Evolutionary conservation across 1,284 basidiomycete genomes (phyloP), one percentile per base, ranked within the genome.

Genomic region (Rhodotorula sp.): DNA sequence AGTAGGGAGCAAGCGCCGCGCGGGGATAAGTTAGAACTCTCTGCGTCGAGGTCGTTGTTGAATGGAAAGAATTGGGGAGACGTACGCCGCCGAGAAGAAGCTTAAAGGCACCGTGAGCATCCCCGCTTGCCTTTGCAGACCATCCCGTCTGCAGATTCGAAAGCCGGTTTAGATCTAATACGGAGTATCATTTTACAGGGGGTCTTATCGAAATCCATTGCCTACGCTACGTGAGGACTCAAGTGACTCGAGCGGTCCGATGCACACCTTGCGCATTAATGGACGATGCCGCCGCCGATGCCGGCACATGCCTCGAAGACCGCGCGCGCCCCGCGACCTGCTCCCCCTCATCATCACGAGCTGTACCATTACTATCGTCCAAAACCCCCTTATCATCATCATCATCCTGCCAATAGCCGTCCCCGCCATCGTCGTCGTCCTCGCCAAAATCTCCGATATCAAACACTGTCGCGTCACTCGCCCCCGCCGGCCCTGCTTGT

Each of bases 381-480:
- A 14, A 23, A 18, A 2, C 34, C 34, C 7, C 34, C 51, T 21
- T 46, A 6, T 34, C 46, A 29, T 39, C 52, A 29, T 62, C 58
- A 63, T 64, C 54, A 57, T 72, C 70, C n/a, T 52, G 60, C 73
- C 73, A 75, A 31, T 67, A 75, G 10, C 49, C 52, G 10, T 75
- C 73, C 8, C 64, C 64, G 16, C 70, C 70, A 8, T 67, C 62
- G 5, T 67, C 62, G n/a, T 70, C 72, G 14, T 69, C 29, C 29
- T 47, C 69, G 29, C n/a, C 54, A 5, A 52, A 52, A 18, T 74
- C 72, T 1, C 70, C 75, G 4, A 76, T 2, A 14, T 70, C 70
- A 46, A 76, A 76, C 52, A 76, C 70, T n/a, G 66, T 73, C 57
- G 67, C 62, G 29, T 67, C 64, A 56, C 60, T 64, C 47, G 47